Evolutionary conservation across 2,329 filamentous ascomycete species (phyloP), one percentile per base, ranked within the genome.

Genomic region (Talaromyces funiculosus): DNA sequence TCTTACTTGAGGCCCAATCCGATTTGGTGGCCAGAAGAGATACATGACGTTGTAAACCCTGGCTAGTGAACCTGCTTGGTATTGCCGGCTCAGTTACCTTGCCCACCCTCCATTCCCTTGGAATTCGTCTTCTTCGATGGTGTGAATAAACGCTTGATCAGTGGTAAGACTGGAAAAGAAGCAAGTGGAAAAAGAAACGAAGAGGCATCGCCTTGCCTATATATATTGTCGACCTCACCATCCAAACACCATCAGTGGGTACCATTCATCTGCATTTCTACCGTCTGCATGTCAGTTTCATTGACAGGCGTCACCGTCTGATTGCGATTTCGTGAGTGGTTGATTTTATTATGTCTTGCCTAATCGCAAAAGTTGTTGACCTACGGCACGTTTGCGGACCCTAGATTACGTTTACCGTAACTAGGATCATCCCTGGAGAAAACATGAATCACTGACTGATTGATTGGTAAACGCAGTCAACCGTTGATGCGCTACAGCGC

Each of bases 401-500:
- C 49, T 24, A 49, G 29, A 10, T 57, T 38, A 40, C 3, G 33
- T 51, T 40, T 33, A 35, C 22, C 24, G 33, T 47, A 51, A 59
- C 57, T 33, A 37, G 57, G 57, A 59, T 59, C 18, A 53, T 51
- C 57, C 56, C 43, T 38, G 56, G n/a, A 29, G 33, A 12, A n/a
- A 22, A 5, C 33, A 53, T 53, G 47, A 51, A 3, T 53, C 37
- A 42, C 37, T 33, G 45, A 43, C 45, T 43, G 45, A 12, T 24
- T 40, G n/a, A 33, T 14, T 38, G 31, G 33, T 40, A 54, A 54
- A 20, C 20, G 20, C 26, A 51, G 57, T 43, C 49, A n/a, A 59
- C 35, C 10, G 45, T 29, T 38, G 20, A 40, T 54, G 40, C 35
- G 20, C 20, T 38, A 20, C 51, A 38, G 20, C 33, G n/a, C 29